These are phyloP conservation scores for Epichloe scottii DNA, from an alignment of 2,329 filamentous ascomycete species.

Conservation along the genomic window DNA sequence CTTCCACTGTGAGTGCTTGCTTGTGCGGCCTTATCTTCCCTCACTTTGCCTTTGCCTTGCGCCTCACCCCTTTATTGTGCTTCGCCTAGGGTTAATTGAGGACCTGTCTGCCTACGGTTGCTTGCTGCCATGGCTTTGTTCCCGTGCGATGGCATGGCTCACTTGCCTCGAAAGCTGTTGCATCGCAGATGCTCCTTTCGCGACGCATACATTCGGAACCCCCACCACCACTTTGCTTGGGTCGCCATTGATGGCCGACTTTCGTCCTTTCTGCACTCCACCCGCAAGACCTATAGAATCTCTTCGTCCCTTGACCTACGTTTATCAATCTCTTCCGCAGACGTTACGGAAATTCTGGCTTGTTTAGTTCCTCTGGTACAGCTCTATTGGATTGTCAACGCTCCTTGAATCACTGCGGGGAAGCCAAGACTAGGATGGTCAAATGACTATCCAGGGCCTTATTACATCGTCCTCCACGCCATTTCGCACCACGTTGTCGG, in stretches of 20 bases:
- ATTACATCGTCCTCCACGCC: neutral
- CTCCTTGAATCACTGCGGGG: neutral
- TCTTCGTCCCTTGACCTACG: neutral
- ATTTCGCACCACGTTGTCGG: constrained; percentile 3
- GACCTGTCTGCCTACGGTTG: constrained; percentile 1
- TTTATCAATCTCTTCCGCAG: neutral
- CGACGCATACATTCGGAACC: neutral
- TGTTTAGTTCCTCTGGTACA: neutral
- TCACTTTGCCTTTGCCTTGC: constrained; percentile 1
- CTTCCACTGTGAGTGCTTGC: constrained; percentile 5
- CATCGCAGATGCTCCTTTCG: constrained; percentile 3
- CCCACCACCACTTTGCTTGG: neutral
- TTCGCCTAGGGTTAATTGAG: neutral
- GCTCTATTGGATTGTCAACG: neutral
- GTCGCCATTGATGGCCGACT: neutral
- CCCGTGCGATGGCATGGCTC: constrained; percentile 1
- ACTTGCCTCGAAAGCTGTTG: constrained; percentile 3
- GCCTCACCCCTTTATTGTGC: neutral
- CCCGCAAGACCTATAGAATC: constrained; percentile 1
- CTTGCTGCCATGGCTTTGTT: constrained; percentile 3
- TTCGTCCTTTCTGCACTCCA: constrained; percentile 1
- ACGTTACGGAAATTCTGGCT: neutral
- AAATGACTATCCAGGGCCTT: constrained; percentile 3
- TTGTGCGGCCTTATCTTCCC: constrained; percentile 5
- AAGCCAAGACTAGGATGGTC: constrained; percentile 3